These are phyloP conservation scores for Cercospora brassicicola DNA, from an alignment of 2,329 filamentous ascomycete genomes.

Conservation along the genomic window DNA sequence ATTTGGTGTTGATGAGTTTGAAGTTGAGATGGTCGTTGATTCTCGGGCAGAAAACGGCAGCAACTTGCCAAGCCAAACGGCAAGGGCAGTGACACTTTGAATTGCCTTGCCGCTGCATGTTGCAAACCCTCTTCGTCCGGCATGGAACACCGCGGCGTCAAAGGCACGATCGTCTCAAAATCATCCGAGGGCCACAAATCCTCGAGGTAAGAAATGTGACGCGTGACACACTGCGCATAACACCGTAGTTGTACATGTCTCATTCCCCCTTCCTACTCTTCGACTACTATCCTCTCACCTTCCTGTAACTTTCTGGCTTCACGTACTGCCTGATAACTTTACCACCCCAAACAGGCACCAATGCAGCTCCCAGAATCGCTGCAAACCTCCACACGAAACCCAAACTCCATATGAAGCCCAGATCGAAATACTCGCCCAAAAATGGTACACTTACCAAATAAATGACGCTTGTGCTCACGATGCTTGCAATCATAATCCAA, in stretches of 20 bases:
- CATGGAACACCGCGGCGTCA: neutral
- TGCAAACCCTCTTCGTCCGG: neutral
- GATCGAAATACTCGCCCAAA: constrained; percentile 83
- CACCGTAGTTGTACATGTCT: neutral
- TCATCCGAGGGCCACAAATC: neutral
- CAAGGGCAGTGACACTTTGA: neutral
- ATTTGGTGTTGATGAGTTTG: neutral
- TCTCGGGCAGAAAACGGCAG: neutral
- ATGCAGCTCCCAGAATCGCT: constrained; percentile 74
- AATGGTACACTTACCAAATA: constrained; percentile 84
- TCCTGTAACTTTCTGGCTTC: constrained; percentile 91
- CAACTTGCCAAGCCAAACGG: neutral
- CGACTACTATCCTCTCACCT: constrained; percentile 59
- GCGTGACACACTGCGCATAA: neutral
- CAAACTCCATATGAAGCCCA: constrained; percentile 72
- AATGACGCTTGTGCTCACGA: constrained; percentile 78
- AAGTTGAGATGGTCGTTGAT: neutral
- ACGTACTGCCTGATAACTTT: constrained; percentile 83
- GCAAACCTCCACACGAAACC: constrained; percentile 86
- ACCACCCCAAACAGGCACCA: constrained; percentile 82
- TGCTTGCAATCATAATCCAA: constrained; percentile 80
- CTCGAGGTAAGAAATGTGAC: neutral
- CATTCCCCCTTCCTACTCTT: neutral
- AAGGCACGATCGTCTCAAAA: neutral
- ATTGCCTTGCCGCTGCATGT: neutral